Conservation (phyloP, 164 flowering plant species). For the Stephania yunnanensis region DNA sequence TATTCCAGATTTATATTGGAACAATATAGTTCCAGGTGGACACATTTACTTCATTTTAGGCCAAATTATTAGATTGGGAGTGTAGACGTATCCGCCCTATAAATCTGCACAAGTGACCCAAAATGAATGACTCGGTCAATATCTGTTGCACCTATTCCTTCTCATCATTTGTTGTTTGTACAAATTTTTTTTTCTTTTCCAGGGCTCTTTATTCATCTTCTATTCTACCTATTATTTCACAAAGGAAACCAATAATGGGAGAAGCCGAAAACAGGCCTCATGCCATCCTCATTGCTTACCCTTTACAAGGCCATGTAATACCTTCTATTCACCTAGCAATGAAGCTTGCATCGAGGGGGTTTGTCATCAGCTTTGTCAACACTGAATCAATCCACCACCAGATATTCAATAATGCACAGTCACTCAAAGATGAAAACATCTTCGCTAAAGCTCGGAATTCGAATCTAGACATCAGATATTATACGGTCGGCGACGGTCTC, state of each 20-base stretch:
- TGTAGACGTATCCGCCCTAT: not conserved
- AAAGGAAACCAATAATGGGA: constrained; percentile 6
- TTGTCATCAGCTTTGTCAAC: constrained; percentile 76
- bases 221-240: not conserved
- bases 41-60: not conserved
- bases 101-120: not conserved
- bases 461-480: constrained; percentile 62
- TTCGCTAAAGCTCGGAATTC: constrained; percentile 42
- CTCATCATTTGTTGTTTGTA: not conserved
- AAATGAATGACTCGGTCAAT: not conserved
- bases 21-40: not conserved
- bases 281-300: constrained; percentile 59
- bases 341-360: constrained; percentile 69
- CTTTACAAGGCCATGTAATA: constrained; percentile 81
- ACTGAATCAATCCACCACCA: constrained; percentile 57
- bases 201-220: not conserved
- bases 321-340: constrained; percentile 62
- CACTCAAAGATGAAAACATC: constrained; percentile 34
- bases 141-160: not conserved
- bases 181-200: not conserved
- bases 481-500: constrained; percentile 62
- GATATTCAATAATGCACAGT: constrained; percentile 28
- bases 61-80: not conserved
- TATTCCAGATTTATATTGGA: not conserved
- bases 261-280: constrained; percentile 34